Evolutionary conservation across 371 early-diverging fungal species (phyloP).

Genomic region (Mucor velutinosus): DNA sequence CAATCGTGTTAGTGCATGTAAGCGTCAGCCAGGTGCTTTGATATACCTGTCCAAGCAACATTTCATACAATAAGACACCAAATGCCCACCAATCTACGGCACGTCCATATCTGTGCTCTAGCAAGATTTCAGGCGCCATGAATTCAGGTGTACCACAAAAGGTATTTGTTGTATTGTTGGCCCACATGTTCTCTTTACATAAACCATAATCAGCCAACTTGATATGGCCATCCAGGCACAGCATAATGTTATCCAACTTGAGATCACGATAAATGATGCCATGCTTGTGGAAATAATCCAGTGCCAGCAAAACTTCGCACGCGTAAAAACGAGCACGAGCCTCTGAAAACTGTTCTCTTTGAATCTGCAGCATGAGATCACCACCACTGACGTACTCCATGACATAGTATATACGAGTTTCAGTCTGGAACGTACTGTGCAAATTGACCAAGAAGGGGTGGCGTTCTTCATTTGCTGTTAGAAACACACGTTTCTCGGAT

Average conservation of each 20-base stretch:
- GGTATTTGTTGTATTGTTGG: conserved; percentile 81
- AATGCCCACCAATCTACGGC: conserved; percentile 99
- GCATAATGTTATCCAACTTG: conserved; percentile 97
- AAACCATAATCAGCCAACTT: conserved; percentile 99
- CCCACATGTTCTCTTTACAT: conserved; percentile 94
- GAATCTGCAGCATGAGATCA: conserved; percentile 98
- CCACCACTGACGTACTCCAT: conserved; percentile 99
- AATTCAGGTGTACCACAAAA: conserved; percentile 99
- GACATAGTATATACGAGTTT: conserved; percentile 93
- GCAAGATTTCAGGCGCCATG: conserved; percentile 98
- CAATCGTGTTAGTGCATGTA: not conserved
- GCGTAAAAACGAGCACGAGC: conserved; percentile 95
- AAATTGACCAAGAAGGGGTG: conserved; percentile 97
- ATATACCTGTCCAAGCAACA: conserved; percentile 81
- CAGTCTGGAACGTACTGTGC: conserved; percentile 95
- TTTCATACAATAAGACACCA: conserved; percentile 98
- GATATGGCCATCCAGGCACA: conserved; percentile 94
- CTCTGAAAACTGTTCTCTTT: conserved; percentile 84
- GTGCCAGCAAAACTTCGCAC: conserved; percentile 93
- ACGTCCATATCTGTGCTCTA: conserved; percentile 89
- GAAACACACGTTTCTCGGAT: conserved; percentile 93
- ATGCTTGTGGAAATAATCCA: conserved; percentile 95
- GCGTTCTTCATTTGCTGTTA: conserved; percentile 81
- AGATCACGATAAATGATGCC: conserved; percentile 98
- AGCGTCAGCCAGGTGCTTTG: not conserved